Percentiles rank a stretch among this genome's conserved stretches.
phyloP scores from a whole-genome alignment of 768 basidiomycete species.

The Galerina sulciceps region DNA sequence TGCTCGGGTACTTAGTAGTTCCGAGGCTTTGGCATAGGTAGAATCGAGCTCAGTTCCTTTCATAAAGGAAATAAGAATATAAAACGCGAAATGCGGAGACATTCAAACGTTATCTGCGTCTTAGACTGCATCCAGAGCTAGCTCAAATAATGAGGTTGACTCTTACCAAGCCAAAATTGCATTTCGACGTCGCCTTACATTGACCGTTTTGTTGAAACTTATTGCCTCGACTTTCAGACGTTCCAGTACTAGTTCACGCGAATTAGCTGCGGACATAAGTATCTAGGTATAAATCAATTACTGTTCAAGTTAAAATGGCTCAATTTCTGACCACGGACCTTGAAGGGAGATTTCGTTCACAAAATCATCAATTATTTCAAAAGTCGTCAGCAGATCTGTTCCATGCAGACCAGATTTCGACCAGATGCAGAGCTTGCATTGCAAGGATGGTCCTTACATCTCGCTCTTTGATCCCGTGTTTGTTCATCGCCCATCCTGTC shows the following conservation, averaged over 20 bases:
- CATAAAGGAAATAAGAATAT: not conserved
- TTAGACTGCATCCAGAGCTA: constrained; percentile 28
- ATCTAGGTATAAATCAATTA: too few relatives aligned
- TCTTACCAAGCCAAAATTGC: constrained; percentile 37
- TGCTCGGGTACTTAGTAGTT: constrained; percentile 31
- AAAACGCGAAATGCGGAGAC: not conserved
- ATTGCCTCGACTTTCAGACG: constrained; percentile 48
- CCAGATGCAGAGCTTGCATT: too few relatives aligned
- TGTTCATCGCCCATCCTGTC: too few relatives aligned
- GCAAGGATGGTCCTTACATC: too few relatives aligned
- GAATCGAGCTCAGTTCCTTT: constrained; percentile 43
- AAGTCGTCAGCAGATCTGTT: too few relatives aligned
- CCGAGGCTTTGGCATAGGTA: constrained; percentile 44
- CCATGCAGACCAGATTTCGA: too few relatives aligned
- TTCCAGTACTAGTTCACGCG: constrained; percentile 18
- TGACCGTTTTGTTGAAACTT: constrained; percentile 35
- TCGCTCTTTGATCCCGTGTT: too few relatives aligned
- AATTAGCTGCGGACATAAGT: not conserved
- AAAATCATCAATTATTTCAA: too few relatives aligned
- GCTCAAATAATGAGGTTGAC: constrained; percentile 21
- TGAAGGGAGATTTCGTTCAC: too few relatives aligned
- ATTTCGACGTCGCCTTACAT: constrained; percentile 38
- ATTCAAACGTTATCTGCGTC: constrained; percentile 33
- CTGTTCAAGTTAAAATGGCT: too few relatives aligned
- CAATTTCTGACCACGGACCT: too few relatives aligned